These are phyloP conservation scores for Plasmodium gonderi DNA, from an alignment of 169 alveolate genomes.

Conservation along the genomic window DNA sequence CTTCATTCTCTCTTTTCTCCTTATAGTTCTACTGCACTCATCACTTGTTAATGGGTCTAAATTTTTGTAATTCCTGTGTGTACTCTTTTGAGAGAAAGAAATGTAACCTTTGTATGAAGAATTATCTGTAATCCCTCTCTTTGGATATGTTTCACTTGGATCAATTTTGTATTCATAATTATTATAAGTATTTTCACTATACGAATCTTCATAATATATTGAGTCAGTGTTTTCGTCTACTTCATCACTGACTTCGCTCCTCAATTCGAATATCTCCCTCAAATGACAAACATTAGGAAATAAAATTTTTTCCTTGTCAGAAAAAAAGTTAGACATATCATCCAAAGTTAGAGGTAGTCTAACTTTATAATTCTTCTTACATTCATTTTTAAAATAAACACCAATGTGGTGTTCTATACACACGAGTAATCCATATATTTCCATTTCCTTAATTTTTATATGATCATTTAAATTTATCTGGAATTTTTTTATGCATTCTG, in stretches of 20 bases:
- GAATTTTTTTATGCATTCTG: constrained; percentile 40
- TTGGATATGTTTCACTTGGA: neutral
- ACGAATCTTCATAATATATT: neutral
- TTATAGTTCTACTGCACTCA: neutral
- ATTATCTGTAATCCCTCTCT: neutral
- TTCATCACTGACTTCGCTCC: neutral
- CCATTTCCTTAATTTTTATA: constrained; percentile 41
- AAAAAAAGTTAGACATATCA: constrained; percentile 37
- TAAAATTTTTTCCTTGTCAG: constrained; percentile 5
- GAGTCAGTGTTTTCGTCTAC: neutral
- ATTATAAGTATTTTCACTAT: neutral
- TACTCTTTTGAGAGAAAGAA: neutral
- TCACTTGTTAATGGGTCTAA: neutral
- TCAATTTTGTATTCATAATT: neutral
- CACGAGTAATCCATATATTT: constrained; percentile 30
- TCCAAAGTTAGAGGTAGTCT: constrained; percentile 57
- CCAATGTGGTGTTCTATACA: constrained; percentile 70
- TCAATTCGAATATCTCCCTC: constrained; percentile 4
- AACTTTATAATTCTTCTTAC: constrained; percentile 31
- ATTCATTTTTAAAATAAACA: constrained; percentile 41
- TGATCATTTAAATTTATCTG: constrained; percentile 34
- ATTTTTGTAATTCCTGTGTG: neutral
- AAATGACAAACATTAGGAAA: constrained; percentile 40
- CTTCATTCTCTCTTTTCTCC: neutral
- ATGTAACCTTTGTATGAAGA: neutral